Evolutionary conservation across 2,329 filamentous ascomycete genomes (phyloP).

Genomic region (Ascochyta rabiei): DNA sequence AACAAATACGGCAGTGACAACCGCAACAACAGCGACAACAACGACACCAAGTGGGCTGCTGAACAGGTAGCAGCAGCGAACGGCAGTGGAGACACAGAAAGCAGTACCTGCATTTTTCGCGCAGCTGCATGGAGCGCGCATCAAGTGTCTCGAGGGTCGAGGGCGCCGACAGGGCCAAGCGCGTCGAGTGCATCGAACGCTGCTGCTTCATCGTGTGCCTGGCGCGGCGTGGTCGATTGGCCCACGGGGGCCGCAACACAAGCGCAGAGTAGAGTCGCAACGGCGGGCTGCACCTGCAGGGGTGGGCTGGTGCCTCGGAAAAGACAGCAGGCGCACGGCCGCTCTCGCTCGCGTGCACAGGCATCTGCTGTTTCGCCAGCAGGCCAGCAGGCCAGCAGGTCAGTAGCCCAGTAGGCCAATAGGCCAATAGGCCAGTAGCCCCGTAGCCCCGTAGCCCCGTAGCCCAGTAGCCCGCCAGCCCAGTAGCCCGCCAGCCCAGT

Average conservation of each 20-base stretch:
- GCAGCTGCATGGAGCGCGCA: neutral
- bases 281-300: slow-evolving; percentile 17
- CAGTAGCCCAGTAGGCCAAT: too few relatives aligned
- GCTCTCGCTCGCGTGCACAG: neutral
- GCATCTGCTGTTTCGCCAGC: too few relatives aligned
- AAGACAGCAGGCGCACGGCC: slow-evolving; percentile 21
- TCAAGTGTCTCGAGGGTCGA: neutral
- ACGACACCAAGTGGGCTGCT: neutral
- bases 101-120: slow-evolving; percentile 5
- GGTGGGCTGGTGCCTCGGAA: slow-evolving; percentile 5
- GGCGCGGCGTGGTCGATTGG: slow-evolving; percentile 24
- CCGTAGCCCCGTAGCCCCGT: too few relatives aligned
- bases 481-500: too few relatives aligned
- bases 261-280: slow-evolving; percentile 14
- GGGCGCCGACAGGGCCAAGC: too few relatives aligned
- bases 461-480: too few relatives aligned
- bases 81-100: slow-evolving; percentile 4
- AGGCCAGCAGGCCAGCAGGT: too few relatives aligned
- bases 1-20: neutral
- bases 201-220: slow-evolving; percentile 26
- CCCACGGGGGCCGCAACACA: slow-evolving; percentile 21
- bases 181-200: too few relatives aligned
- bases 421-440: too few relatives aligned
- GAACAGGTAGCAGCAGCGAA: slow-evolving; percentile 10
- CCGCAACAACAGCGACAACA: neutral